Percentiles rank a stretch among this genome's conserved stretches.
Conservation (phyloP, 2,329 filamentous ascomycete species). For the Apiospora phragmitis region DNA sequence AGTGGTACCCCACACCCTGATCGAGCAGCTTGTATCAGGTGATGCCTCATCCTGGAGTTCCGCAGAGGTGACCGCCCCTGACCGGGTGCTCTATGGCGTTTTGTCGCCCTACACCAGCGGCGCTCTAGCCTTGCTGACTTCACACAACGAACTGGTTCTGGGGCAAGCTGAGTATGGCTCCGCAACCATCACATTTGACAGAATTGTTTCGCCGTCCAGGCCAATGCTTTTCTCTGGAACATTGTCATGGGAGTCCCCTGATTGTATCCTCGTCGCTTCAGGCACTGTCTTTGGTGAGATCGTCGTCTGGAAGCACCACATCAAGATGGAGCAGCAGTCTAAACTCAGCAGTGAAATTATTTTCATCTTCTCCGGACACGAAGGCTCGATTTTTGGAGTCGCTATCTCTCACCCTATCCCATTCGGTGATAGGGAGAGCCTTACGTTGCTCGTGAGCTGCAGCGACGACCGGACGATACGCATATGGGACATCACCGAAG, state of each 20-base stretch:
- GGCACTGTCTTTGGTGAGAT: slow-evolving; percentile 96
- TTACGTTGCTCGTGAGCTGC: slow-evolving; percentile 80
- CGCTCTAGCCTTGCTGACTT: slow-evolving; percentile 69
- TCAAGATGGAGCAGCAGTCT: slow-evolving; percentile 9
- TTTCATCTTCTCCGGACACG: slow-evolving; percentile 67
- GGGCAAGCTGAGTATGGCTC: slow-evolving; percentile 24
- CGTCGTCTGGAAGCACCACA: slow-evolving; percentile 76
- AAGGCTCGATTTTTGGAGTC: slow-evolving; percentile 92
- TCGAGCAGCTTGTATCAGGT: slow-evolving; percentile 36
- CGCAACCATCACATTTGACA: slow-evolving; percentile 42
- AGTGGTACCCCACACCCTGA: slow-evolving; percentile 32
- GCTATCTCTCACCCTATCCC: slow-evolving; percentile 65
- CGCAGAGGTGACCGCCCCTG: slow-evolving; percentile 52
- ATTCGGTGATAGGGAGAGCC: slow-evolving; percentile 36
- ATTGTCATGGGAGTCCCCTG: slow-evolving; percentile 60
- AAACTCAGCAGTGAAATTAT: slow-evolving; percentile 42
- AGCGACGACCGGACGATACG: slow-evolving; percentile 92
- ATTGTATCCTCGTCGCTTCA: slow-evolving; percentile 72
- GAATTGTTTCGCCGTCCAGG: slow-evolving; percentile 64
- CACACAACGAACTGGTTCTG: slow-evolving; percentile 78
- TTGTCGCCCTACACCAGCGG: slow-evolving; percentile 46
- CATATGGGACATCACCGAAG: slow-evolving; percentile 78
- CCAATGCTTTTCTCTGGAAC: slow-evolving; percentile 88
- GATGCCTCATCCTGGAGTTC: slow-evolving; percentile 26
- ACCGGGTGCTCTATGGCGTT: slow-evolving; percentile 76